phyloP scores from a whole-genome alignment of 495 filamentous ascomycete species.

The Aspergillus wentii region DNA sequence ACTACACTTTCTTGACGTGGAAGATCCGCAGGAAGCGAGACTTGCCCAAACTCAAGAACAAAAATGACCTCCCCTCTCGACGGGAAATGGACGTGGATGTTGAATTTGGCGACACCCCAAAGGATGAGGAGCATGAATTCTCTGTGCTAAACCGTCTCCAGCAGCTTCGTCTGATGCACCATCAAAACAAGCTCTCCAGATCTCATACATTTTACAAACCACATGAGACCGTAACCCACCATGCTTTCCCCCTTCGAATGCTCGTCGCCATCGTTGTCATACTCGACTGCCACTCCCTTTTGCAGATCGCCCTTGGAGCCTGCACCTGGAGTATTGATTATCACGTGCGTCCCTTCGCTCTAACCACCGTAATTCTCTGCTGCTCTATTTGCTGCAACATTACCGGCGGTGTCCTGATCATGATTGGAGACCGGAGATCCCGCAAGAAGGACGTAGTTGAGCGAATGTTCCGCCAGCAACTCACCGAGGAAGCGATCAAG shows the following conservation, averaged over 20 bases:
- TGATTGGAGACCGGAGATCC: constrained; percentile 63
- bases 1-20: constrained; percentile 67
- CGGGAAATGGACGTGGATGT: constrained; percentile 41
- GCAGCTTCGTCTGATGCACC: constrained; percentile 59
- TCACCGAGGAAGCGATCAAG: constrained; percentile 68
- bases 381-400: constrained; percentile 71
- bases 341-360: constrained; percentile 55
- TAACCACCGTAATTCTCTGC: constrained; percentile 75
- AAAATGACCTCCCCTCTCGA: constrained; percentile 63
- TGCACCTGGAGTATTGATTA: constrained; percentile 70
- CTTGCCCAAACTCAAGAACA: constrained; percentile 60
- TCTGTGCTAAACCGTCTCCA: constrained; percentile 59
- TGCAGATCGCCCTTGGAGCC: constrained; percentile 71
- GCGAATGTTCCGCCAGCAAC: constrained; percentile 63
- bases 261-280: constrained; percentile 67
- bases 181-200: constrained; percentile 69
- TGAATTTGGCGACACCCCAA: constrained; percentile 34
- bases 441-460: constrained; percentile 81
- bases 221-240: constrained; percentile 74
- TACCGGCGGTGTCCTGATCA: constrained; percentile 64
- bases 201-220: constrained; percentile 83
- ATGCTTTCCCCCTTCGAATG: constrained; percentile 68
- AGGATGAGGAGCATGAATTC: constrained; percentile 42
- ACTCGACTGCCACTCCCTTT: constrained; percentile 67
- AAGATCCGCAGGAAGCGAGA: constrained; percentile 57